Percentiles rank a stretch among this genome's conserved stretches.
Conservation (phyloP, 306 rosid species). For the Rosa lucieae region DNA sequence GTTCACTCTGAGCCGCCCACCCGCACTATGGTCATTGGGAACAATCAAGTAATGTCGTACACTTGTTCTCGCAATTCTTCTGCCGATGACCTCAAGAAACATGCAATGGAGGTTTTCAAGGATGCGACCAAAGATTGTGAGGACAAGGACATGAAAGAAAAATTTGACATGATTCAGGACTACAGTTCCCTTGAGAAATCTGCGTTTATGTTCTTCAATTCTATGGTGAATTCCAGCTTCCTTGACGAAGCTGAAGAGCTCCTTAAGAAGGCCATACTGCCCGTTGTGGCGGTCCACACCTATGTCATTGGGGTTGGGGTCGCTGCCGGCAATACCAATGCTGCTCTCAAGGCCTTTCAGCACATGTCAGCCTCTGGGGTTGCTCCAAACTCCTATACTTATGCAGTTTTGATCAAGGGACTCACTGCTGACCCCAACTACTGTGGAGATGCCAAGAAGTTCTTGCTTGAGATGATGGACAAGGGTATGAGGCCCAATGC, state of each 20-base stretch:
- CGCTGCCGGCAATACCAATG: conserved; percentile 33
- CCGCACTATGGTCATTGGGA: not conserved
- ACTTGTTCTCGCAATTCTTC: not conserved
- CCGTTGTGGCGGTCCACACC: not conserved
- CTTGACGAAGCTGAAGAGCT: conserved; percentile 29
- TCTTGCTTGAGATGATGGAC: conserved; percentile 58
- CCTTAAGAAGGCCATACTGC: conserved; percentile 8
- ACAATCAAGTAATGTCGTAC: not conserved
- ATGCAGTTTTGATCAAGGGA: conserved; percentile 53
- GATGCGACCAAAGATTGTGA: not conserved
- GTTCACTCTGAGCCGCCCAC: too few species aligned
- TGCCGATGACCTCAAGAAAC: not conserved
- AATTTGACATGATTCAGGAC: not conserved
- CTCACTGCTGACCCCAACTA: conserved; percentile 42
- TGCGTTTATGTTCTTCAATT: not conserved
- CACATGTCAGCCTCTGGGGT: conserved; percentile 71
- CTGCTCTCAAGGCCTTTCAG: conserved; percentile 53
- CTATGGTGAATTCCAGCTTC: not conserved
- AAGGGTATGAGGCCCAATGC: conserved; percentile 66
- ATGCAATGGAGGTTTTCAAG: not conserved
- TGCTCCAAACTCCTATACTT: conserved; percentile 60
- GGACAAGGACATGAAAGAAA: not conserved
- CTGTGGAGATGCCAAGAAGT: conserved; percentile 49
- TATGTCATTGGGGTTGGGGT: not conserved
- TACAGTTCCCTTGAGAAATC: not conserved